Percentiles rank a stretch among this genome's conserved stretches.
These are phyloP conservation scores for Metschnikowia orientalis DNA, from an alignment of 805 yeast species.

Conservation along the genomic window DNA sequence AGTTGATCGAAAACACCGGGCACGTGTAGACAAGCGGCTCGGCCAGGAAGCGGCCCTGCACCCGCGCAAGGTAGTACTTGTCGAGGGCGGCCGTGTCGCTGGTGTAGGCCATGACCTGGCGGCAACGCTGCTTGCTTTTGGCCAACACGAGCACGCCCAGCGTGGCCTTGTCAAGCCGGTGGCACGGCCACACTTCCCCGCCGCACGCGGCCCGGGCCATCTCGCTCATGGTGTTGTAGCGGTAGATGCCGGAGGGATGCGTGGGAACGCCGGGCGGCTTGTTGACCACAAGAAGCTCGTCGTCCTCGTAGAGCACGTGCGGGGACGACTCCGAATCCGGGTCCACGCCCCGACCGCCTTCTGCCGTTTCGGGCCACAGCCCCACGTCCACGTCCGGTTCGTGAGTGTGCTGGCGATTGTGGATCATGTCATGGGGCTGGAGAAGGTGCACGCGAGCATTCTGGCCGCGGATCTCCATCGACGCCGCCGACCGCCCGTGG, in stretches of 20 bases:
- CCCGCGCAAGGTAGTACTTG: constrained; percentile 47
- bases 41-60: constrained; percentile 37
- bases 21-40: constrained; percentile 26
- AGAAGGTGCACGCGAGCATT: constrained; percentile 6
- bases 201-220: constrained; percentile 32
- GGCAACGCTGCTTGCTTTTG: constrained; percentile 30
- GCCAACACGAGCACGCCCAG: constrained; percentile 48
- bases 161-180: constrained; percentile 49
- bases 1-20: constrained; percentile 37
- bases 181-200: constrained; percentile 37
- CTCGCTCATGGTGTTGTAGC: constrained; percentile 42
- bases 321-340: neutral
- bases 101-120: constrained; percentile 29
- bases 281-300: constrained; percentile 38
- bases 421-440: constrained; percentile 26
- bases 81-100: constrained; percentile 22
- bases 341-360: constrained; percentile 21
- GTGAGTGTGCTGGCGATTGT: constrained; percentile 38
- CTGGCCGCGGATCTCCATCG: constrained; percentile 3
- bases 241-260: constrained; percentile 46
- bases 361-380: too few relatives aligned
- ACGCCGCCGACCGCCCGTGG: constrained; percentile 12
- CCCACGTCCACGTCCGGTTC: constrained; percentile 34
- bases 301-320: constrained; percentile 35
- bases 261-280: constrained; percentile 54